Evolutionary conservation across 495 filamentous ascomycete genomes (phyloP).

Genomic region (Xylaria acuta): DNA sequence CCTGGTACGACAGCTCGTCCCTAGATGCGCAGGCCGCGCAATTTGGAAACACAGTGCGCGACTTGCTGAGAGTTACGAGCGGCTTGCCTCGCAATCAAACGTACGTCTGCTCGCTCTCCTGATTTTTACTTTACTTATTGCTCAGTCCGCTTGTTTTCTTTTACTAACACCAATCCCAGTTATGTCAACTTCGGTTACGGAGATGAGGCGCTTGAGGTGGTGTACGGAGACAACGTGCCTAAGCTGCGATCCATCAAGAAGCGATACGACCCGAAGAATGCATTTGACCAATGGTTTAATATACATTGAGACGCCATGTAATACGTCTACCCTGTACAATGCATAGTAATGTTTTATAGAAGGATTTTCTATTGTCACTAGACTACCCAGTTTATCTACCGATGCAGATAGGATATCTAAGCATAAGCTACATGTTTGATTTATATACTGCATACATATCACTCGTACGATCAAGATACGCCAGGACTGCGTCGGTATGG

Average conservation of each 20-base stretch:
- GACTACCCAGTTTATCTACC: background rate
- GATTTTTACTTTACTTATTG: background rate
- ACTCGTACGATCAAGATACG: slow-evolving; percentile 2
- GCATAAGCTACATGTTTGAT: background rate
- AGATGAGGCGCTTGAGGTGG: slow-evolving; percentile 43
- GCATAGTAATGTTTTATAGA: slow-evolving; percentile 2
- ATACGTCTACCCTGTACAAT: background rate
- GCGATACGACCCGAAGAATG: slow-evolving; percentile 49
- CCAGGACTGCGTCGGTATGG: background rate
- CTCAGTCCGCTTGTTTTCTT: background rate
- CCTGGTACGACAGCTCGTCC: slow-evolving; percentile 38
- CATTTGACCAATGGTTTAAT: slow-evolving; percentile 41
- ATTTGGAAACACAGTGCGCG: slow-evolving; percentile 34
- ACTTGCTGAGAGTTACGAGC: slow-evolving; percentile 23
- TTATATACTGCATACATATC: background rate
- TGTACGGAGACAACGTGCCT: slow-evolving; percentile 41
- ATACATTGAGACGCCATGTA: slow-evolving; percentile 3
- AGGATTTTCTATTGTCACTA: background rate
- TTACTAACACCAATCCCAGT: slow-evolving; percentile 18
- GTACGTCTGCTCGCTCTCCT: slow-evolving; percentile 25
- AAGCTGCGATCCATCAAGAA: slow-evolving; percentile 43
- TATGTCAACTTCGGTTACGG: slow-evolving; percentile 53
- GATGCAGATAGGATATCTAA: background rate
- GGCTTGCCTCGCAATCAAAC: slow-evolving; percentile 28
- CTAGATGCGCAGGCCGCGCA: slow-evolving; percentile 35